These are phyloP conservation scores for Fusarium camptoceras DNA, from an alignment of 2,329 filamentous ascomycete genomes.

Conservation along the genomic window DNA sequence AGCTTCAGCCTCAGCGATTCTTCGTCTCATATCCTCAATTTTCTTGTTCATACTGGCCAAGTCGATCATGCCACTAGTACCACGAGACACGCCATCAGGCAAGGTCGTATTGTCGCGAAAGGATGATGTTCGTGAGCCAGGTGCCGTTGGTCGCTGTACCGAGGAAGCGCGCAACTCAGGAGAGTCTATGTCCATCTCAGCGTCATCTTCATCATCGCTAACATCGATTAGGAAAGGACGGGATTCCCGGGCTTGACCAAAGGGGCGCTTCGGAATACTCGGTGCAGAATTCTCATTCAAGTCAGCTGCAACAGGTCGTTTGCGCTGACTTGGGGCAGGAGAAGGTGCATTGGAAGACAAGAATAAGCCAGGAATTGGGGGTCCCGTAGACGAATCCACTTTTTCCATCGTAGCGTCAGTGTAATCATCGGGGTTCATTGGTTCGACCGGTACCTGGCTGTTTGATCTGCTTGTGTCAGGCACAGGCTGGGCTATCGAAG, in stretches of 20 bases:
- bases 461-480: constrained; percentile 15
- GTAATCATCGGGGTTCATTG: constrained; percentile 11
- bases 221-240: constrained; percentile 83
- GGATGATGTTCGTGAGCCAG: constrained; percentile 52
- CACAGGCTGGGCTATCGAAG: neutral
- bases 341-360: constrained; percentile 48
- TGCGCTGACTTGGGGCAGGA: constrained; percentile 42
- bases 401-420: constrained; percentile 3
- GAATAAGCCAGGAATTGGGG: constrained; percentile 54
- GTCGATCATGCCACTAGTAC: constrained; percentile 54
- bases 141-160: constrained; percentile 47
- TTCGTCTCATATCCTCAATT: constrained; percentile 70
- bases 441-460: constrained; percentile 5
- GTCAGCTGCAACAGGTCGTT: constrained; percentile 72
- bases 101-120: constrained; percentile 61
- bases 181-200: constrained; percentile 75
- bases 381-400: constrained; percentile 28
- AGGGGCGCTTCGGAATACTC: constrained; percentile 67
- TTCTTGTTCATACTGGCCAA: constrained; percentile 65
- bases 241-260: constrained; percentile 68
- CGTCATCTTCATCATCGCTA: constrained; percentile 77
- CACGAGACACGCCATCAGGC: constrained; percentile 53
- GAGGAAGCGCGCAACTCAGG: constrained; percentile 57
- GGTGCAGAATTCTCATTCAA: constrained; percentile 68
- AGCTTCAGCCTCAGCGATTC: constrained; percentile 69